Evolutionary conservation across 2,329 filamentous ascomycete species (phyloP).

Genomic region (Fusarium duplospermum): DNA sequence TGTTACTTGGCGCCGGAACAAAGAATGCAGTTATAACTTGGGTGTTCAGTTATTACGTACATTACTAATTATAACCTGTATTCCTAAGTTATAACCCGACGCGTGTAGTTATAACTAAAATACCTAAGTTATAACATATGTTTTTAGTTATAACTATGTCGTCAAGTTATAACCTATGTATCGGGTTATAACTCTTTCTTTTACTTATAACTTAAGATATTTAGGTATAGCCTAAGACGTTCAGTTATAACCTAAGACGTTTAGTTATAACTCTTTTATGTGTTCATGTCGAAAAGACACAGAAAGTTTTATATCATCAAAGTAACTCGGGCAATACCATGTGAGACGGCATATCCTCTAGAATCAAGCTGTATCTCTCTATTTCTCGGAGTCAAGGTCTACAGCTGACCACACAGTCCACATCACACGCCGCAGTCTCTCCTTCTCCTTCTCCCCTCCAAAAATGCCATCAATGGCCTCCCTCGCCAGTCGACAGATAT

Average conservation of each 20-base stretch:
- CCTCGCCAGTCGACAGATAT: conserved; percentile 67
- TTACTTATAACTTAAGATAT: background rate
- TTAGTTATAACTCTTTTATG: background rate
- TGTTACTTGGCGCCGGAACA: background rate
- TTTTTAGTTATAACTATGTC: background rate
- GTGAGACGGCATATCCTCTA: too few relatives aligned
- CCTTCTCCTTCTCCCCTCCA: conserved; percentile 70
- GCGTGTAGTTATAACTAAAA: background rate
- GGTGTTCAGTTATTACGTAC: background rate
- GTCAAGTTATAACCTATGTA: background rate
- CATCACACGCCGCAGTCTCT: conserved; percentile 64
- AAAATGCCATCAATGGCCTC: conserved; percentile 76
- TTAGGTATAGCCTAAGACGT: background rate
- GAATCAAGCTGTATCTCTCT: background rate
- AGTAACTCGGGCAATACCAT: too few relatives aligned
- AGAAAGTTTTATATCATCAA: background rate
- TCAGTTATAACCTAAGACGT: background rate
- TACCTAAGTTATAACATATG: background rate
- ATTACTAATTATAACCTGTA: background rate
- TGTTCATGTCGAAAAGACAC: background rate
- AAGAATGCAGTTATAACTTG: background rate
- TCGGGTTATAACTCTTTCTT: background rate
- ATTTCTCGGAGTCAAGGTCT: background rate
- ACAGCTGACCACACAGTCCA: conserved; percentile 47
- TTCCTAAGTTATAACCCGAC: background rate